These are phyloP conservation scores for Epichloe gansuensis DNA, from an alignment of 2,329 filamentous ascomycete species.

Conservation along the genomic window DNA sequence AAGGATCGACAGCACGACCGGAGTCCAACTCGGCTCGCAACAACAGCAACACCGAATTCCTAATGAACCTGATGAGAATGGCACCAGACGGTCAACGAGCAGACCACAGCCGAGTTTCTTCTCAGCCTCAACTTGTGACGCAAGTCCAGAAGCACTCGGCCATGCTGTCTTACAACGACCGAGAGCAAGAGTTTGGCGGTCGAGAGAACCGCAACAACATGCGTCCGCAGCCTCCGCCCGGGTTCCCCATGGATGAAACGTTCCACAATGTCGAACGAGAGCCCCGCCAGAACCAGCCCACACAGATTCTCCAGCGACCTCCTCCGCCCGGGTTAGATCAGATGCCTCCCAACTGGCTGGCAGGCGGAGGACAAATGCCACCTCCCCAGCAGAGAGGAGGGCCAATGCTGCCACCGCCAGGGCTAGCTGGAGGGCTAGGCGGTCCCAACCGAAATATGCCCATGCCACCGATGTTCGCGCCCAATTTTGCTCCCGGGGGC, in stretches of 20 bases:
- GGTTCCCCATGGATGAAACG: conserved; percentile 39
- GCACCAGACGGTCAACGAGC: conserved; percentile 35
- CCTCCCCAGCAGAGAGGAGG: conserved; percentile 29
- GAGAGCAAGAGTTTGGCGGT: conserved; percentile 32
- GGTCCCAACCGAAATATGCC: conserved; percentile 28
- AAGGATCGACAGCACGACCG: conserved; percentile 30
- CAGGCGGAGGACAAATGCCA: conserved; percentile 29
- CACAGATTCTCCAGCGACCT: conserved; percentile 53
- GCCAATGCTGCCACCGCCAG: conserved; percentile 50
- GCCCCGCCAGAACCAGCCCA: conserved; percentile 38
- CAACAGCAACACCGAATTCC: conserved; percentile 65
- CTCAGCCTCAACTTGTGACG: conserved; percentile 7
- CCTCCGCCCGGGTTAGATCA: conserved; percentile 48
- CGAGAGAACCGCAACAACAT: conserved; percentile 23
- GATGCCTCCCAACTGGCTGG: conserved; percentile 44
- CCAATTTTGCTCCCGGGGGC: conserved; percentile 42
- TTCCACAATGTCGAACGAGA: conserved; percentile 38
- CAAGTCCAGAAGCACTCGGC: conserved; percentile 25
- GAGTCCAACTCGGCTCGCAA: conserved; percentile 31
- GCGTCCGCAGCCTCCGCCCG: conserved; percentile 34
- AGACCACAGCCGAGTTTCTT: conserved; percentile 28
- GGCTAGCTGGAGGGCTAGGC: conserved; percentile 27
- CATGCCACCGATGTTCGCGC: conserved; percentile 46
- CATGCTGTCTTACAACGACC: conserved; percentile 33
- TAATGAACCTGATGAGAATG: conserved; percentile 67